Percentiles rank a stretch among this genome's conserved stretches.
phyloP scores from a whole-genome alignment of 768 basidiomycete genomes.

The Leccinum disarticulatum region DNA sequence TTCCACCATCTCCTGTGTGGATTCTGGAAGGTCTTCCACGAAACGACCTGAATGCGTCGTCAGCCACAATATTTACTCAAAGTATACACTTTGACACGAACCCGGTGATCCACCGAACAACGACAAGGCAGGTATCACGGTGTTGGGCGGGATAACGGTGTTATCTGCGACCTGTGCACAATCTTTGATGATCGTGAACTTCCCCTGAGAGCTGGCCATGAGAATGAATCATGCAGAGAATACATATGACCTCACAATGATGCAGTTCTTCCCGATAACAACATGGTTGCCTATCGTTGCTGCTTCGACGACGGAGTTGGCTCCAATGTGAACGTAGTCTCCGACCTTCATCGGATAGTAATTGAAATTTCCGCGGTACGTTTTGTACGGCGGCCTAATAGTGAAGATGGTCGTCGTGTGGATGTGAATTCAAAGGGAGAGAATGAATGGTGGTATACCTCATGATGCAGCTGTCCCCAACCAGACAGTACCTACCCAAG shows the following conservation, averaged over 20 bases:
- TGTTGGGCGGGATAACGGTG: conserved; percentile 87
- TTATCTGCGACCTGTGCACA: conserved; percentile 89
- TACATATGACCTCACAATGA: conserved; percentile 62
- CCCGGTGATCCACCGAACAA: conserved; percentile 90
- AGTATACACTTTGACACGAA: conserved; percentile 31
- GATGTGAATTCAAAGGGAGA: background rate
- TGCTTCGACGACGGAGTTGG: conserved; percentile 88
- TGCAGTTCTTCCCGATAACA: conserved; percentile 92
- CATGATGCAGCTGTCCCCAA: conserved; percentile 89
- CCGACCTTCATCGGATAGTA: conserved; percentile 98
- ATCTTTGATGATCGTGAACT: conserved; percentile 96
- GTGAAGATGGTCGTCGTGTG: background rate
- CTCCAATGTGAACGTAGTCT: conserved; percentile 92
- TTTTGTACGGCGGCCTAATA: conserved; percentile 87
- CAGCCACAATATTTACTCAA: background rate
- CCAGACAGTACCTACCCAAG: conserved; percentile 87
- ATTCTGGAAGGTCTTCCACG: conserved; percentile 84
- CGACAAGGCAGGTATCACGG: conserved; percentile 86
- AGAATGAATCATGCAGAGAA: conserved; percentile 2
- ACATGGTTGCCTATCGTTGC: conserved; percentile 93
- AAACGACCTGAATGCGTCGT: conserved; percentile 59
- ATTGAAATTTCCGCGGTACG: conserved; percentile 88
- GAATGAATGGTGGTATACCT: conserved; percentile 47
- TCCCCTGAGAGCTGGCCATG: conserved; percentile 57
- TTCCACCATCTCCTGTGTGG: conserved; percentile 90